Evolutionary conservation across 148 eudicot species (phyloP).

Genomic region (Rhododendron griersonianum): DNA sequence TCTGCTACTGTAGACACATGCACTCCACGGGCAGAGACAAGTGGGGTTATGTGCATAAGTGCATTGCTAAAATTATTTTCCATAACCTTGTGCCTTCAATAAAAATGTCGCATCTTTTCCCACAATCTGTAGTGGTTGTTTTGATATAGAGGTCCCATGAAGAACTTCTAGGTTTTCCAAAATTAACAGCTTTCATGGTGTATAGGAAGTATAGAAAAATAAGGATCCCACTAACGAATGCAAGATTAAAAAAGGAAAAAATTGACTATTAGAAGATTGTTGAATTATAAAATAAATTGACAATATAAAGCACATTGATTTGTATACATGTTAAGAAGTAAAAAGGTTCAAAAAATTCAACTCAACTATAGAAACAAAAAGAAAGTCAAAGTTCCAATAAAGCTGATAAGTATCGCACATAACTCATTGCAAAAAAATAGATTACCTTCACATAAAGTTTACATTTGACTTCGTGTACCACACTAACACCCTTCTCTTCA

Average conservation of each 20-base stretch:
- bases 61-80: neutral
- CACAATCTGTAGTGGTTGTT: neutral
- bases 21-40: neutral
- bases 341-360: neutral
- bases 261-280: neutral
- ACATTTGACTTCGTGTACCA: slow-evolving; percentile 94
- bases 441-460: slow-evolving; percentile 87
- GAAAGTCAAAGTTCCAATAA: neutral
- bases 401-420: neutral
- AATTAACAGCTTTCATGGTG: neutral
- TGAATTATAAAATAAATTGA: neutral
- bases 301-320: neutral
- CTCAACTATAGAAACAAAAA: neutral
- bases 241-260: neutral
- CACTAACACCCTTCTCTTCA: slow-evolving; percentile 72
- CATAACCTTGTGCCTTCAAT: neutral
- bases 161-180: neutral
- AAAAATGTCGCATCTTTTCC: neutral
- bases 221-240: neutral
- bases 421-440: neutral
- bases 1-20: neutral
- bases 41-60: neutral
- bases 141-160: neutral
- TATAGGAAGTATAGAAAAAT: neutral
- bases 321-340: neutral